Conservation (phyloP, 768 basidiomycete genomes). For the Agaricus bisporus region DNA sequence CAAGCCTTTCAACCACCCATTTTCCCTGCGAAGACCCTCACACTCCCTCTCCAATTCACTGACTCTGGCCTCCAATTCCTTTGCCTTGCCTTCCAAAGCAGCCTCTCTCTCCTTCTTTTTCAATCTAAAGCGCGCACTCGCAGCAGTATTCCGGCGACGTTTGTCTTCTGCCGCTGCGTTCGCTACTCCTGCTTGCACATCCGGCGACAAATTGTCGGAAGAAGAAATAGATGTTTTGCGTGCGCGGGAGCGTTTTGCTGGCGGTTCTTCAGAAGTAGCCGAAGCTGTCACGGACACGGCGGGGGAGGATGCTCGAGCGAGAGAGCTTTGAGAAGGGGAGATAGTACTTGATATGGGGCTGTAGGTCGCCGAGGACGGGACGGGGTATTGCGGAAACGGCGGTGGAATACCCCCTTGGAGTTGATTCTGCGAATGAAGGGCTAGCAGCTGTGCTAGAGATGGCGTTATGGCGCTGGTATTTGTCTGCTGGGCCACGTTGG, state of each 20-base stretch:
- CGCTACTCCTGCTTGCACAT: conserved; percentile 15
- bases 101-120: conserved; percentile 97
- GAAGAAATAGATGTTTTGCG: conserved; percentile 42
- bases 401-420: conserved; percentile 18
- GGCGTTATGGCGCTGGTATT: conserved; percentile 32
- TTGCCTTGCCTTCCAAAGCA: conserved; percentile 78
- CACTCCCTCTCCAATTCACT: conserved; percentile 86
- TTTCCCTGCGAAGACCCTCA: conserved; percentile 81
- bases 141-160: conserved; percentile 88
- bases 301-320: conserved; percentile 11
- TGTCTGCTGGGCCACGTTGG: conserved; percentile 23
- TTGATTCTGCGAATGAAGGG: conserved; percentile 37
- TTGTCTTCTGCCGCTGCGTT: conserved; percentile 76
- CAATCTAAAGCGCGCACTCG: conserved; percentile 86
- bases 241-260: conserved; percentile 51
- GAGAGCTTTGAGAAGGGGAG: conserved; percentile 11
- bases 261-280: conserved; percentile 25
- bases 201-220: conserved; percentile 23
- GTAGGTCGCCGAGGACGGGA: conserved; percentile 19
- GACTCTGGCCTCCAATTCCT: conserved; percentile 78
- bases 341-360: conserved; percentile 16
- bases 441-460: conserved; percentile 67
- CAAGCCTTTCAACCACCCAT: conserved; percentile 87
- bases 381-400: conserved; percentile 14
- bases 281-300: conserved; percentile 15